Base-by-base conservation (phyloP, 129 eudicot genomes). In the Lonicera japonica region DNA sequence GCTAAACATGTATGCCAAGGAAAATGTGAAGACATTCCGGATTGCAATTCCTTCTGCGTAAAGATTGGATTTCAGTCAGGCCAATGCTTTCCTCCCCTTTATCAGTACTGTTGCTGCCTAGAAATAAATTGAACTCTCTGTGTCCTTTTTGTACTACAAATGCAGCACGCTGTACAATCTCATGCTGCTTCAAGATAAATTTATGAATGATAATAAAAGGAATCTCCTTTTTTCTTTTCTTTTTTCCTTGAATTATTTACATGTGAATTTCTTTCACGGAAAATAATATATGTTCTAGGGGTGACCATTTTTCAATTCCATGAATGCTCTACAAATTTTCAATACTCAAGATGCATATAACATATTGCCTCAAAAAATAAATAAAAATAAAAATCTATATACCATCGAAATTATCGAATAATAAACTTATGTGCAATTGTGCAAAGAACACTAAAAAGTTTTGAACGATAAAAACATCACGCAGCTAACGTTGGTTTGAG, bases 51-150 rank as follows among this genome's bases (percentile, higher is more conserved):
- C 13, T 68, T 72, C 36, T 77, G 82, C 62, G 46, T 63, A 50
- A 67, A 74, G 48, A 16, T 56, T 25, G 78, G 78, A 22, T 77
- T 54, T 19, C 43, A 3, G 56, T 67, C 71, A 15, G 78, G 78
- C 43, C 21, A 38, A 14, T 77, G 82, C 46, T 40, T 60, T 64
- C 82, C 82, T 59, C 75, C 75, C 9, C 79, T 72, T 56, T 77
- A 67, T 60, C 75, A 77, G 65, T 72, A 72, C 36, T 77, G 82
- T 58, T 77, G 82, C 15, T 77, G 79, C 66, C 52, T n/a, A n/a
- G n/a, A n/a, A n/a, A n/a, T n/a, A n/a, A 57, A 58, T 29, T 29
- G 36, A 29, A 2, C 36, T 29, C 36, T 29, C 36, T 29, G 4
- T 29, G 6, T 29, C 36, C 36, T 29, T 29, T 29, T 29, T 29